Conservation (phyloP, 2,329 filamentous ascomycete genomes). For the Botryosphaeria dothidea region DNA sequence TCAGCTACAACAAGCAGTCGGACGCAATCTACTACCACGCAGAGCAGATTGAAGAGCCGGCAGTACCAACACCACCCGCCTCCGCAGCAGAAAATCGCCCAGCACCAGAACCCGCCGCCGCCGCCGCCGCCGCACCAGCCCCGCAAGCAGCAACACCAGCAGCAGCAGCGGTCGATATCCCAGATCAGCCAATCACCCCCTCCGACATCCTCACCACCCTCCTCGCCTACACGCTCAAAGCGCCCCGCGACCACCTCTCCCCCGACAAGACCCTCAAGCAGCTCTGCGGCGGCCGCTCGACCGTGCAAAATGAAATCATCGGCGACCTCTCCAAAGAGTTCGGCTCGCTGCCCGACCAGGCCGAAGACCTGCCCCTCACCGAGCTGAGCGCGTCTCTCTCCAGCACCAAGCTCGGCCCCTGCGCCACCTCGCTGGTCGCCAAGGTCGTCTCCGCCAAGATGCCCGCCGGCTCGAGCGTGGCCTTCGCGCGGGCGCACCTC, state of each 20-base stretch:
- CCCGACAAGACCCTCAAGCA: conserved; percentile 14
- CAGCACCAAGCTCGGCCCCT: too few relatives aligned
- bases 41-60: too few relatives aligned
- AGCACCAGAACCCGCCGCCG: too few relatives aligned
- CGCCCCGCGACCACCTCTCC: conserved; percentile 11
- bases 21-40: too few relatives aligned
- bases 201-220: background rate
- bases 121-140: background rate
- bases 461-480: background rate
- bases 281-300: conserved; percentile 15
- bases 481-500: background rate
- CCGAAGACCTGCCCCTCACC: background rate
- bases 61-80: background rate
- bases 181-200: background rate
- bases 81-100: background rate
- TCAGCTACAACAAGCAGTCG: too few relatives aligned
- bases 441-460: background rate
- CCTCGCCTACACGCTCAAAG: background rate
- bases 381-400: background rate
- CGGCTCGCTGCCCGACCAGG: background rate
- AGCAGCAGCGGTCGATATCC: background rate
- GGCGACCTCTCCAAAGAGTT: conserved; percentile 12
- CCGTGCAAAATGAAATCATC: conserved; percentile 19
- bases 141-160: background rate
- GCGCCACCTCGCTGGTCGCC: conserved; percentile 1